A percentile compares a stretch with the other conserved stretches of the same genome.
Evolutionary conservation across 2,329 filamentous ascomycete species (phyloP).

Genomic region (Penicillium hordei): DNA sequence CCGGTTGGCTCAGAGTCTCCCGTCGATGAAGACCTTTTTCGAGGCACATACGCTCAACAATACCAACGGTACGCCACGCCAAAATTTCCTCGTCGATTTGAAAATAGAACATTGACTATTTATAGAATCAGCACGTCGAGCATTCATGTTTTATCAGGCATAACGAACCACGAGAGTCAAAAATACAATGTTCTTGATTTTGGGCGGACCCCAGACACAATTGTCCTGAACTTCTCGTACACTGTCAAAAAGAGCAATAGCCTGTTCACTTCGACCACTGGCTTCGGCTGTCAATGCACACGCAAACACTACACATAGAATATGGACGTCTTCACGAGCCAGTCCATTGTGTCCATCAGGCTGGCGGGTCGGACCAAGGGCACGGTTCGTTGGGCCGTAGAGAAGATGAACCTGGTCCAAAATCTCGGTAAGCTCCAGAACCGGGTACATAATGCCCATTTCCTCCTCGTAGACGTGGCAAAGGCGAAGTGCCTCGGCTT

Average conservation of each 20-base stretch:
- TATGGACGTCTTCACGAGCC: slow-evolving; percentile 61
- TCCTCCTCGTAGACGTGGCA: slow-evolving; percentile 82
- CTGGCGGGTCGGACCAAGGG: neutral
- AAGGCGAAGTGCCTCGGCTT: slow-evolving; percentile 75
- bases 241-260: slow-evolving; percentile 71
- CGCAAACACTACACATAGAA: slow-evolving; percentile 79
- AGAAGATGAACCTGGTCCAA: slow-evolving; percentile 64
- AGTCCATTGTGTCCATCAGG: slow-evolving; percentile 45
- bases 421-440: slow-evolving; percentile 68
- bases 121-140: slow-evolving; percentile 4
- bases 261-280: slow-evolving; percentile 73
- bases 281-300: slow-evolving; percentile 74
- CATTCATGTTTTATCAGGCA: neutral
- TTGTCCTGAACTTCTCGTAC: slow-evolving; percentile 70
- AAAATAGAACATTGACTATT: slow-evolving; percentile 72
- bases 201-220: slow-evolving; percentile 57
- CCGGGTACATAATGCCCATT: slow-evolving; percentile 85
- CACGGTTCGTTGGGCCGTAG: slow-evolving; percentile 49
- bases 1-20: slow-evolving; percentile 66
- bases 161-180: slow-evolving; percentile 50
- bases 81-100: slow-evolving; percentile 80
- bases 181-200: slow-evolving; percentile 60
- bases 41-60: slow-evolving; percentile 74
- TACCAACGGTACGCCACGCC: slow-evolving; percentile 86
- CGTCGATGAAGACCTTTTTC: slow-evolving; percentile 79